These are phyloP conservation scores for Cryptococcus sp. DNA, from an alignment of 1,284 basidiomycete genomes.

Conservation along the genomic window DNA sequence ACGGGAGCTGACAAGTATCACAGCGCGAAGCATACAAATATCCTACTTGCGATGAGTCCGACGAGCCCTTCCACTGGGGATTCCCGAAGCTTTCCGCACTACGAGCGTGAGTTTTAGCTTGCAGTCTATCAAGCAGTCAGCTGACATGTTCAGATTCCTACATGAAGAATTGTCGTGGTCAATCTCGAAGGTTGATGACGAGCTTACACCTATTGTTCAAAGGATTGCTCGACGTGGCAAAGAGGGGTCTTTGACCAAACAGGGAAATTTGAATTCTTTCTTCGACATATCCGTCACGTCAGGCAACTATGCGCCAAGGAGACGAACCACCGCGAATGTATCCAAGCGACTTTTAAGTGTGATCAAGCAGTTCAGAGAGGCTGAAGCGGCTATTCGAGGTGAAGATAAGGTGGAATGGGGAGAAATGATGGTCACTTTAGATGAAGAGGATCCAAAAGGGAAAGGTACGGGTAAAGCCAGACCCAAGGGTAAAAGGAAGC, in stretches of 20 bases:
- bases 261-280: conserved; percentile 57
- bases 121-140: neutral
- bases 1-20: neutral
- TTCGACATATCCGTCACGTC: conserved; percentile 52
- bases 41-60: conserved; percentile 82
- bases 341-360: conserved; percentile 81
- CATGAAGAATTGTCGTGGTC: conserved; percentile 82
- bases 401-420: conserved; percentile 29
- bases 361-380: conserved; percentile 72
- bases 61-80: conserved; percentile 96
- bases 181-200: conserved; percentile 80
- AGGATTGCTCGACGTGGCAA: conserved; percentile 75
- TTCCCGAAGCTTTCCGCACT: conserved; percentile 89
- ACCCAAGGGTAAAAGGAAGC: conserved; percentile 13
- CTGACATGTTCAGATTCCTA: conserved; percentile 61
- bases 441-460: conserved; percentile 38
- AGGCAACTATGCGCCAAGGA: conserved; percentile 66
- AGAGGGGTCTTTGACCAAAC: conserved; percentile 60
- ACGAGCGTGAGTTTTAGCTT: conserved; percentile 57
- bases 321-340: conserved; percentile 72
- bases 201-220: conserved; percentile 88
- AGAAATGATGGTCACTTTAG: conserved; percentile 42
- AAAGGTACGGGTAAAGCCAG: conserved; percentile 24
- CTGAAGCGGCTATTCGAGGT: conserved; percentile 38
- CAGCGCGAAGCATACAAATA: conserved; percentile 89